Conservation (phyloP, 352 stramenopile species). For the Globisporangium parvum region DNA sequence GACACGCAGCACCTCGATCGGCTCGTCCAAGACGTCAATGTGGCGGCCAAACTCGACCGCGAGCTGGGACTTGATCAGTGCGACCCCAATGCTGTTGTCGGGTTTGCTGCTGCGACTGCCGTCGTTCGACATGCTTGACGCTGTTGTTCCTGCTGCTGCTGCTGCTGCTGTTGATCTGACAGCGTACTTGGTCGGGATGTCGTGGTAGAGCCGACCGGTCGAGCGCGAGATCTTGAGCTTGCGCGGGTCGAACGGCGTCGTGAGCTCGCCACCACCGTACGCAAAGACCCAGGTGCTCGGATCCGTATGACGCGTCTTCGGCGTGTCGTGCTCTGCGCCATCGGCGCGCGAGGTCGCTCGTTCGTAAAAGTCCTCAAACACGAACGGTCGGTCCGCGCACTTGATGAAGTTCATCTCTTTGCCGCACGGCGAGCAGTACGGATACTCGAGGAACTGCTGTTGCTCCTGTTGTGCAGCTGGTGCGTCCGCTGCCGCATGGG, state of each 20-base stretch:
- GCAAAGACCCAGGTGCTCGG: constrained; percentile 32
- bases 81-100: constrained; percentile 22
- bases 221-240: too few species aligned
- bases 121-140: constrained; percentile 15
- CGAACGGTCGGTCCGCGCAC: constrained; percentile 68
- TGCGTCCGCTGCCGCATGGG: too few species aligned
- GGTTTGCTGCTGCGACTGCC: too few species aligned
- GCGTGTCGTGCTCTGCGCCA: too few species aligned
- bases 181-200: constrained; percentile 39
- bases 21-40: constrained; percentile 30
- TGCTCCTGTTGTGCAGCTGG: not conserved
- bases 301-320: too few species aligned
- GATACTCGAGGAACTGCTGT: constrained; percentile 48
- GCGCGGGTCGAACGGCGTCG: constrained; percentile 45
- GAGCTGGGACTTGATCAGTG: constrained; percentile 64
- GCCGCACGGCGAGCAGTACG: constrained; percentile 74
- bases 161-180: too few species aligned
- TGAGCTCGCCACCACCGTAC: constrained; percentile 52
- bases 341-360: not conserved
- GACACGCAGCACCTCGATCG: constrained; percentile 36
- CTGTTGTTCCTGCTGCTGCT: too few species aligned
- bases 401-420: constrained; percentile 88
- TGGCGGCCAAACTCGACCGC: too few species aligned
- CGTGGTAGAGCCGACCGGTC: constrained; percentile 70
- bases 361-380: constrained; percentile 58